phyloP scores from a whole-genome alignment of 495 filamentous ascomycete species.

The Annulohypoxylon maeteangense region DNA sequence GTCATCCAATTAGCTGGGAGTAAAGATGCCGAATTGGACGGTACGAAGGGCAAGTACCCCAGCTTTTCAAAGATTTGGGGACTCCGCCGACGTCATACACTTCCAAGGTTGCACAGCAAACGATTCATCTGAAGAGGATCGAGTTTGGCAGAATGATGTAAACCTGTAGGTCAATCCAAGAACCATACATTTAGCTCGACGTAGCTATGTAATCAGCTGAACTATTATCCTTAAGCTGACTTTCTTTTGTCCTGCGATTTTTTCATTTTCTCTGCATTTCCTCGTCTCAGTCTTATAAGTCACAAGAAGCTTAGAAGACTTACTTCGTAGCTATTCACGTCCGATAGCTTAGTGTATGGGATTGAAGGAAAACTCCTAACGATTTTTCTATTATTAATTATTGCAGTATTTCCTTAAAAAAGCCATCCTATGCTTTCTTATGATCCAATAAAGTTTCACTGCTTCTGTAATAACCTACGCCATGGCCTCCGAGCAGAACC shows the following conservation, averaged over 20 bases:
- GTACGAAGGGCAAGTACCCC: constrained; percentile 11
- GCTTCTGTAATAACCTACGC: constrained; percentile 2
- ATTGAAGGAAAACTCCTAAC: not conserved
- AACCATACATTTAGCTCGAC: not conserved
- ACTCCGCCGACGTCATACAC: constrained; percentile 46
- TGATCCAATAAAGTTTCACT: not conserved
- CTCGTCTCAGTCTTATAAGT: not conserved
- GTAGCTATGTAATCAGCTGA: constrained; percentile 24
- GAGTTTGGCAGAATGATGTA: constrained; percentile 35
- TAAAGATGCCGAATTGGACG: constrained; percentile 9
- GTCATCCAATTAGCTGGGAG: constrained; percentile 26
- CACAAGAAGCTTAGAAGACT: not conserved
- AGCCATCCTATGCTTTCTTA: constrained; percentile 11
- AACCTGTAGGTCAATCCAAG: constrained; percentile 15
- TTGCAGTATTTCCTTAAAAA: constrained; percentile 1
- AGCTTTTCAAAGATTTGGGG: constrained; percentile 1
- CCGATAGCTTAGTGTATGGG: not conserved
- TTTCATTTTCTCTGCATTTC: not conserved
- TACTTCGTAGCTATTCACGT: not conserved
- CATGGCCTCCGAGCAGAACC: constrained; percentile 47
- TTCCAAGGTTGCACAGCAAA: not conserved
- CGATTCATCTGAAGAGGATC: constrained; percentile 40
- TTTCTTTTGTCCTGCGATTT: not conserved
- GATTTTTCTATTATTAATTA: not conserved
- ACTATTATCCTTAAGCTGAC: constrained; percentile 5